Base-by-base conservation (phyloP, 371 early-diverging fungal species). In the Rhizopus sp. region DNA sequence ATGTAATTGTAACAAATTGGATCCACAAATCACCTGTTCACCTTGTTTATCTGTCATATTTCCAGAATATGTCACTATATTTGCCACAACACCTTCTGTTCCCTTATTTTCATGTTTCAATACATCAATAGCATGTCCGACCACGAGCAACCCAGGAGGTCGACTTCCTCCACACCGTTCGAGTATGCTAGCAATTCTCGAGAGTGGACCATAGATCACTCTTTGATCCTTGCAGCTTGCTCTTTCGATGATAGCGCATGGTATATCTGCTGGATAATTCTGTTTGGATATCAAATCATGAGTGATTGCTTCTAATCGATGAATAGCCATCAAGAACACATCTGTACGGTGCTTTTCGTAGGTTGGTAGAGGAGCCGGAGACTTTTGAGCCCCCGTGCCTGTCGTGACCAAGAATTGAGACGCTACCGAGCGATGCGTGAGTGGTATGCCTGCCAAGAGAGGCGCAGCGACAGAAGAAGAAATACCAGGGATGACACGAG, bases 261-360 rank as follows among this genome's bases (percentile, higher is more conserved):
- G 91, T 8, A 88, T 38, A 29, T 88, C 72, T 0, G 65, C 53
- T 2, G 92, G 92, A 51, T 88, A 88, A 12, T 72, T 59, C 15
- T 81, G 84, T 4, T 63, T 66, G 0, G 59, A 31, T 8, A 73
- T 59, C 58, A 94, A 66, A 66, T 90, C 80, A 37, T 78, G 62
- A 3, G 80, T 72, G 9, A 95, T 44, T 1, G 68, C 80, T 13
- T 55, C 66, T 34, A 96, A 70, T 30, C 92, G 81, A 68, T 88
- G 88, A 53, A 94, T 80, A 1, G 93, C 83, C 95, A 95, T 96
- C 59, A 96, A 72, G 15, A 95, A 80, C 0, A 96, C 93, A n/a
- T 87, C 84, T 0, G 95, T 95, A 6, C 95, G 77, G 16, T 81
- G 73, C 2, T 71, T 72, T 41, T 84, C 68, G 67, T 80, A 91